Conservation (phyloP, 2,329 filamentous ascomycete genomes). For the Trichoderma koningiopsis region DNA sequence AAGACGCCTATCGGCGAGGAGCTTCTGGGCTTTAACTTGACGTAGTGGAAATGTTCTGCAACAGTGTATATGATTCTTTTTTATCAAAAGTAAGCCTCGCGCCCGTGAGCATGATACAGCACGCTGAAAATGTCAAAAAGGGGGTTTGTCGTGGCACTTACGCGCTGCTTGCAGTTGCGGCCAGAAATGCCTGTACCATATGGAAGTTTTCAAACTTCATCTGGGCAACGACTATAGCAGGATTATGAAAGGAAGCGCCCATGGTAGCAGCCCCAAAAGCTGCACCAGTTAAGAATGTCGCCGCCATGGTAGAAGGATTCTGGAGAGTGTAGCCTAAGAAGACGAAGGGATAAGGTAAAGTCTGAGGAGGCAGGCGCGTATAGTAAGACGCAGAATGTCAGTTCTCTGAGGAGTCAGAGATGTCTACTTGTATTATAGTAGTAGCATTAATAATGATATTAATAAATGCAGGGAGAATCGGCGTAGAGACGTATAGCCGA, state of each 20-base stretch:
- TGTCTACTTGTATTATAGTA: not conserved
- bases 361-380: not conserved
- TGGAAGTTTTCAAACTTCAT: constrained; percentile 63
- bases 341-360: not conserved
- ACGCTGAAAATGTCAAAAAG: not conserved
- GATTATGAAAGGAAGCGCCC: constrained; percentile 61
- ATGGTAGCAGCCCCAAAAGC: constrained; percentile 64
- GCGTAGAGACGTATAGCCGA: not conserved
- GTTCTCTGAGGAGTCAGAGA: not conserved
- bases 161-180: constrained; percentile 64
- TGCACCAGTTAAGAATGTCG: constrained; percentile 51
- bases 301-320: constrained; percentile 31
- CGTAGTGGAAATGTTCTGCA: constrained; percentile 47
- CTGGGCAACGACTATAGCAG: constrained; percentile 62
- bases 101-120: not conserved
- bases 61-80: constrained; percentile 51
- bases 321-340: not conserved
- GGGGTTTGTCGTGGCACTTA: constrained; percentile 42
- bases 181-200: constrained; percentile 66
- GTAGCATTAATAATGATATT: not conserved
- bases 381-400: not conserved
- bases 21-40: constrained; percentile 50
- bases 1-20: constrained; percentile 57
- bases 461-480: constrained; percentile 1
- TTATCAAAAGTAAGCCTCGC: not conserved